Percentiles rank a stretch among this genome's conserved stretches.
These are phyloP conservation scores for Magnolia changhungtana DNA, from an alignment of 164 flowering plant genomes.

Conservation along the genomic window DNA sequence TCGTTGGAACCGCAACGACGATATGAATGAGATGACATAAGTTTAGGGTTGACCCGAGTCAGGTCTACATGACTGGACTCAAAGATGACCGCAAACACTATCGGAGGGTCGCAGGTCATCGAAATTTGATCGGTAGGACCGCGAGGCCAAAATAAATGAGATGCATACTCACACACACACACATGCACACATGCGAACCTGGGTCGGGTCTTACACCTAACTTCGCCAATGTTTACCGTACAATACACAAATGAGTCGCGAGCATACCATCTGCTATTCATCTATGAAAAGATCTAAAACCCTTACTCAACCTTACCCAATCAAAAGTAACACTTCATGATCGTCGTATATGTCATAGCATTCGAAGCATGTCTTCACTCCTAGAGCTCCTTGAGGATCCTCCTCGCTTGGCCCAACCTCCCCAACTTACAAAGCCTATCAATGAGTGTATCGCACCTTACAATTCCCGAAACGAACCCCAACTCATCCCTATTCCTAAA, in stretches of 20 bases:
- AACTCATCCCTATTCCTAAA: conserved; percentile 49
- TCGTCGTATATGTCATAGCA: conserved; percentile 68
- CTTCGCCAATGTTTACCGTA: conserved; percentile 57
- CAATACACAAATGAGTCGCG: conserved; percentile 76
- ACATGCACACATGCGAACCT: too few relatives aligned
- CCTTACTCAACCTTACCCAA: conserved; percentile 44
- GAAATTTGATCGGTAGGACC: too few relatives aligned
- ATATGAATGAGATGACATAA: too few relatives aligned
- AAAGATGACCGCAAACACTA: too few relatives aligned
- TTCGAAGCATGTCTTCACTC: conserved; percentile 51
- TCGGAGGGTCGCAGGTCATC: too few relatives aligned
- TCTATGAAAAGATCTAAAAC: conserved; percentile 50
- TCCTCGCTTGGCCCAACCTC: conserved; percentile 37
- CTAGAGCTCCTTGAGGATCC: conserved; percentile 50
- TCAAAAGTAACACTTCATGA: conserved; percentile 65
- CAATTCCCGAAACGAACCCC: conserved; percentile 49
- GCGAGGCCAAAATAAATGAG: too few relatives aligned
- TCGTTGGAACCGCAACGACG: too few relatives aligned
- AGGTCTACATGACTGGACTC: too few relatives aligned
- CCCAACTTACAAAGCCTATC: conserved; percentile 68
- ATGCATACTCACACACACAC: too few relatives aligned
- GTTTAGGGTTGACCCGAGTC: too few relatives aligned
- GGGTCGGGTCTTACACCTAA: too few relatives aligned
- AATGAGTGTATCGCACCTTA: conserved; percentile 75
- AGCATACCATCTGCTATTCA: conserved; percentile 66